Evolutionary conservation across 768 basidiomycete species (phyloP), one percentile per base, ranked within the genome.

Genomic region (Kwoniella pini): DNA sequence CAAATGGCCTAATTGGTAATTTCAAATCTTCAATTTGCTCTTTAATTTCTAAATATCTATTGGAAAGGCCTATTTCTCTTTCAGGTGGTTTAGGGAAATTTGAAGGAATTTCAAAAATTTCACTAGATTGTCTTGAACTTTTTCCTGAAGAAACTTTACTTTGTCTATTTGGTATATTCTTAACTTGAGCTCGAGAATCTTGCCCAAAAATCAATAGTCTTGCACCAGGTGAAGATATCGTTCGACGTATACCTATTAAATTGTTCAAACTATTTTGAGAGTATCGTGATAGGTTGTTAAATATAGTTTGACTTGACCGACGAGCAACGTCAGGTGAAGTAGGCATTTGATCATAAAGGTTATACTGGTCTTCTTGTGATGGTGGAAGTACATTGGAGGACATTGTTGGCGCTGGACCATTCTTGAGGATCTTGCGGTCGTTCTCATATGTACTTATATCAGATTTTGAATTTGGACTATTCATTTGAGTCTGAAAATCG

Each of bases 51-150:
- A 46, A 15, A 10, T 11, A 6, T 22, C 24, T 24, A 19, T 3
- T 11, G 15, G 21, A 12, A 12, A 24, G 45, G 22, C 19, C 12
- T 24, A 24, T 17, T 15, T 13, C 19, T n/a, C 45, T 46, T n/a
- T 19, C 19, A 46, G 45, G 45, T 27, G 45, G 45, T 46, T 24
- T 46, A 46, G 45, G 45, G 45, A 46, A 46, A 46, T 46, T 46
- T 12, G 24, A n/a, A 0, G 45, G 45, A 12, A 46, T 26, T 24
- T 46, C 45, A 4, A 27, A 4, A 12, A 46, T 22, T n/a, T 24
- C 45, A 46, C 45, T 46, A 12, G 21, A 19, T 11, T 21, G 11
- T 43, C 13, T 43, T 21, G 19, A 19, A 27, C 22, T 46, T 24
- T 17, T 24, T 27, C 22, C 27, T 24, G 45, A 46, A 13, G 33